Evolutionary conservation across 208 protist species (phyloP).

Genomic region (Endotrypanum monterogeii): DNA sequence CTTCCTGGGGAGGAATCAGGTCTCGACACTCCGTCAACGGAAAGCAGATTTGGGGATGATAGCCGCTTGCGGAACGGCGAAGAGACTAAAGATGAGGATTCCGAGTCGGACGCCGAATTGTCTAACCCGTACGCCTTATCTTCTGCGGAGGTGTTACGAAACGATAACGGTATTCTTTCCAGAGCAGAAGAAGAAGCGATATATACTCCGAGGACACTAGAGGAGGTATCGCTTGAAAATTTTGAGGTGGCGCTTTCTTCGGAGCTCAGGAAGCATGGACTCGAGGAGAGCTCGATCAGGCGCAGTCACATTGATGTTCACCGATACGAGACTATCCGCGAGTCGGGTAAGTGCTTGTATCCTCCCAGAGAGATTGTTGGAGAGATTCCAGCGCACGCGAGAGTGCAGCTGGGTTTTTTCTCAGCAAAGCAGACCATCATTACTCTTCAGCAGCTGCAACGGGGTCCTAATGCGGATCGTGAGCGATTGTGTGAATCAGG

Average conservation of each 20-base stretch:
- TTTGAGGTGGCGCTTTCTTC: slow-evolving; percentile 56
- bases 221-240: slow-evolving; percentile 35
- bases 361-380: slow-evolving; percentile 48
- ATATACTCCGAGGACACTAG: neutral
- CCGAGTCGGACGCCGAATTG: slow-evolving; percentile 9
- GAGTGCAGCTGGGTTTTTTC: slow-evolving; percentile 87
- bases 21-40: neutral
- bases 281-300: slow-evolving; percentile 44
- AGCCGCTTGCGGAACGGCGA: neutral
- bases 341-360: slow-evolving; percentile 79
- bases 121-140: slow-evolving; percentile 28
- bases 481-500: slow-evolving; percentile 37
- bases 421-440: slow-evolving; percentile 82
- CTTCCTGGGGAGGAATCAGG: too few relatives aligned
- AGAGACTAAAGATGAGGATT: slow-evolving; percentile 3
- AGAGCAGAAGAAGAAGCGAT: slow-evolving; percentile 16
- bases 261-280: slow-evolving; percentile 35
- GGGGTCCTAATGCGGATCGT: slow-evolving; percentile 39
- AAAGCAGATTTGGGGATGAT: neutral
- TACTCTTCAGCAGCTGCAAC: slow-evolving; percentile 22
- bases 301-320: slow-evolving; percentile 54
- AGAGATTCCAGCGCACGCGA: slow-evolving; percentile 48
- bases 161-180: slow-evolving; percentile 66
- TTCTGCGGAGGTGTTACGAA: slow-evolving; percentile 32
- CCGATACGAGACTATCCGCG: slow-evolving; percentile 72